Evolutionary conservation across 345 rosid species (phyloP), one percentile per base, ranked within the genome.

Genomic region (Microthlaspi erraticum): DNA sequence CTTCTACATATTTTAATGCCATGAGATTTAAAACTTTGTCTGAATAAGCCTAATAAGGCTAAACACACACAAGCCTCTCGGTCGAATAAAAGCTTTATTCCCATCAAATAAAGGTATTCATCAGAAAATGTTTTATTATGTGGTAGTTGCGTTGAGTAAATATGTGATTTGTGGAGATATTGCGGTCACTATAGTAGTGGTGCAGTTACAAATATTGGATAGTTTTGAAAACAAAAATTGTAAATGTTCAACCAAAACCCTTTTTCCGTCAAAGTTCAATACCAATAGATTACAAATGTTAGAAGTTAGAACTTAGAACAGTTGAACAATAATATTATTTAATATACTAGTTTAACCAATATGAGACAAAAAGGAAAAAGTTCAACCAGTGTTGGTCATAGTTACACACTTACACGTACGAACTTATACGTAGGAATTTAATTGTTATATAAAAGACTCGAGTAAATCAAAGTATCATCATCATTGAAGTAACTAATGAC

Each of bases 51-150:
- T 32, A 32, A 32, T 2, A 2, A 31, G 6, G n/a, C n/a, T 31
- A 31, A 31, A 31, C 4, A 31, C 10, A 55, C 56, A 63, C 23
- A 49, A 17, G 7, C 39, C 50, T 49, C 65, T 37, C 10, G 65
- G 11, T 32, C 54, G 60, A 57, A 56, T 68, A 33, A 44, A 44
- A 18, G 26, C 29, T 68, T 54, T 43, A 42, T 31, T 54, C 53
- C 62, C n/a, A 16, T n/a, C n/a, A 36, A 10, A 36, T 20, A 65
- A 65, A 64, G 26, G 36, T 23, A 33, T 32, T 54, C 37, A 46
- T 36, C 14, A 33, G 6, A 32, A 6, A 29, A 53, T 53, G 31
- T 18, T 16, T 11, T 41, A 29, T 45, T 9, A n/a, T 55, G 31
- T 20, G 43, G 10, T 55, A 36, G 44, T 44, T 44, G 8, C 46